Conservation (phyloP, 1,284 basidiomycete species). For the Moniliella sp. region DNA sequence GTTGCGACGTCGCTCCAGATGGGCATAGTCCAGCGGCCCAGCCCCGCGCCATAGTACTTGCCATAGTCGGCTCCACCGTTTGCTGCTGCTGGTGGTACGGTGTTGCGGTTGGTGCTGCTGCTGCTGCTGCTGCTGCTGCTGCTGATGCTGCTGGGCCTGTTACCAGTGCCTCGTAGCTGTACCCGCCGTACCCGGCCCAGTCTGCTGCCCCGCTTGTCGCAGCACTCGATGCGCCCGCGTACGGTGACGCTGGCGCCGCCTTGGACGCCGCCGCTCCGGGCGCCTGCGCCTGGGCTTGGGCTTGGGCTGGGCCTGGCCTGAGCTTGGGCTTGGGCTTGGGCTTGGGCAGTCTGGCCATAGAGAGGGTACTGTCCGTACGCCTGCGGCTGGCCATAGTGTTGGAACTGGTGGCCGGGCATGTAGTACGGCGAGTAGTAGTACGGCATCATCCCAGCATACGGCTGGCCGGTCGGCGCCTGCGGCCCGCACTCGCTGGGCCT, state of each 20-base stretch:
- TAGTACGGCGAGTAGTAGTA: constrained; percentile 35
- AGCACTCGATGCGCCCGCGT: background rate
- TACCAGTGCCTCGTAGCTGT: background rate
- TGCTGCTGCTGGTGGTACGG: too few species aligned
- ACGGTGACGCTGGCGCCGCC: constrained; percentile 1
- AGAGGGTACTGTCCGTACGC: constrained; percentile 30
- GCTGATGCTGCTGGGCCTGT: constrained; percentile 7
- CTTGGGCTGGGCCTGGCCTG: constrained; percentile 22
- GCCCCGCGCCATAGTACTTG: too few species aligned
- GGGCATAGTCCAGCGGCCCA: too few species aligned
- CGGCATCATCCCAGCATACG: constrained; percentile 30
- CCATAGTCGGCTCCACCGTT: too few species aligned
- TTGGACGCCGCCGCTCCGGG: background rate
- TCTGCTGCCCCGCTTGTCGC: background rate
- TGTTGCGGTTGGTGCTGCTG: too few species aligned
- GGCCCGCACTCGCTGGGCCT: too few species aligned
- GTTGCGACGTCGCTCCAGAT: too few species aligned
- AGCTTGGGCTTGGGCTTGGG: constrained; percentile 7
- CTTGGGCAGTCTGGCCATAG: constrained; percentile 22
- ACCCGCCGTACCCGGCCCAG: background rate
- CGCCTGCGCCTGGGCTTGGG: constrained; percentile 8
- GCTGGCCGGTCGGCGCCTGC: constrained; percentile 12
- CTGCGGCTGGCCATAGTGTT: constrained; percentile 28
- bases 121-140: constrained; percentile 7
- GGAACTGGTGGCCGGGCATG: constrained; percentile 33